Base-by-base conservation (phyloP, 2,329 filamentous ascomycete genomes). In the Xylariaceae sp. region DNA sequence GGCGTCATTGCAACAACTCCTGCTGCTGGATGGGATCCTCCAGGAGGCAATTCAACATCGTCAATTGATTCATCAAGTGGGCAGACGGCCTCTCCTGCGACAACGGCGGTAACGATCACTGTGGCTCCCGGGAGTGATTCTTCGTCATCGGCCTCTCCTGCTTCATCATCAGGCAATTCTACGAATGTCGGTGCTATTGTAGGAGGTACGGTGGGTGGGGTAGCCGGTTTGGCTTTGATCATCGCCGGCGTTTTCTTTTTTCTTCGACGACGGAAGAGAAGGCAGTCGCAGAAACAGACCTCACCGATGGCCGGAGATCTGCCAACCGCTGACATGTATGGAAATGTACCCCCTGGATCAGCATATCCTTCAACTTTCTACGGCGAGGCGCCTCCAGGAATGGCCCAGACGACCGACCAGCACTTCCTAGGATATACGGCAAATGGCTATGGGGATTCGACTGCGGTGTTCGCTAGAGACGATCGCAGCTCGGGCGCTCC, bases 331-430 rank as follows among this genome's bases (percentile, higher is more conserved):
- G 50, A 50, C 19, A 47, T 54, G n/a, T 53, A 56, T 19, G 46
- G 41, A 2, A 43, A 54, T 37, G 51, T 52, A 31, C 38, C 48
- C n/a, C 54, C 55, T n/a, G 56, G 55, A 36, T 52, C 49, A 28
- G 49, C 54, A 24, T 57, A 57, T 36, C 44, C 49, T 4, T 59
- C 56, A 16, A 55, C 54, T 4, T 59, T 56, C 37, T 59, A 54
- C 34, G 56, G 56, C 11, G 56, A 57, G 39, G 35, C 52, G n/a
- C 56, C 56, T 11, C 56, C 52, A 15, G 52, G 52, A 3, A 57
- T 59, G 55, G 43, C 38, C 4, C 51, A 57, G 11, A 41, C 41
- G 19, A 44, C 48, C 4, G 48, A 52, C 9, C 50, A 52, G 9
- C 43, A 43, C 7, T 29, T 45, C 8, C 32, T 46, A 19, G 38